Evolutionary conservation across 1,139 yeast genomes (phyloP).

Genomic region (Suhomyces ambrosiae): DNA sequence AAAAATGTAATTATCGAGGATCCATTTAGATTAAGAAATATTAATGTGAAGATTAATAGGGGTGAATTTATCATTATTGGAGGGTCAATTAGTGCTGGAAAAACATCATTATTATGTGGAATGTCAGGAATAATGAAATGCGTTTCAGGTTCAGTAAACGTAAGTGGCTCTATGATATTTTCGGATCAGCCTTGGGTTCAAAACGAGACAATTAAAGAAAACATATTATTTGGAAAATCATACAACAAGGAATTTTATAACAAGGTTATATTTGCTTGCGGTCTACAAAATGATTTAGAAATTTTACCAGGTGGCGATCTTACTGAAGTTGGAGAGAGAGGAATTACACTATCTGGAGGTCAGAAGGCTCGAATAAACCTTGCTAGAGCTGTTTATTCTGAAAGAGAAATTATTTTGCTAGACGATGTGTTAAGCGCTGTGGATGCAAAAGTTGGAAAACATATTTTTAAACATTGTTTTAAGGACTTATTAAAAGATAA

Average conservation of each 20-base stretch:
- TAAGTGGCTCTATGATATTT: constrained; percentile 46
- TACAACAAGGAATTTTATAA: constrained; percentile 79
- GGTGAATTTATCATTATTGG: constrained; percentile 69
- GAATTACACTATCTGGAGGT: constrained; percentile 28
- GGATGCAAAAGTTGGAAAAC: constrained; percentile 69
- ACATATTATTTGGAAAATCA: constrained; percentile 69
- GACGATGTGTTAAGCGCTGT: constrained; percentile 29
- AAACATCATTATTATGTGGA: constrained; percentile 63
- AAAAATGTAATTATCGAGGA: no score
- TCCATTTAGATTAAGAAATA: constrained; percentile 24
- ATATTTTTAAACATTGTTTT: constrained; percentile 72
- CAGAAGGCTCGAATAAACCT: constrained; percentile 28
- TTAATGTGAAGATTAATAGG: constrained; percentile 46
- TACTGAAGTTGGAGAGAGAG: constrained; percentile 28
- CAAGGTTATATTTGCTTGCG: constrained; percentile 60
- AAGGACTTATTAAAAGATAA: constrained; percentile 55
- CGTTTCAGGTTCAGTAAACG: constrained; percentile 45
- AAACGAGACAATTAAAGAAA: constrained; percentile 75
- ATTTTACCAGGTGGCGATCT: constrained; percentile 41
- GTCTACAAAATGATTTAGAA: constrained; percentile 69
- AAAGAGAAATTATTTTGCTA: constrained; percentile 23
- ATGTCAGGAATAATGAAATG: constrained; percentile 62
- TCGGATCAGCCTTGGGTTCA: constrained; percentile 78
- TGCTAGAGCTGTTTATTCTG: constrained; percentile 27
- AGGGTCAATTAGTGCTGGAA: constrained; percentile 73